These are phyloP conservation scores for Taphrina deformans DNA, from an alignment of 1,139 yeast species.

Conservation along the genomic window DNA sequence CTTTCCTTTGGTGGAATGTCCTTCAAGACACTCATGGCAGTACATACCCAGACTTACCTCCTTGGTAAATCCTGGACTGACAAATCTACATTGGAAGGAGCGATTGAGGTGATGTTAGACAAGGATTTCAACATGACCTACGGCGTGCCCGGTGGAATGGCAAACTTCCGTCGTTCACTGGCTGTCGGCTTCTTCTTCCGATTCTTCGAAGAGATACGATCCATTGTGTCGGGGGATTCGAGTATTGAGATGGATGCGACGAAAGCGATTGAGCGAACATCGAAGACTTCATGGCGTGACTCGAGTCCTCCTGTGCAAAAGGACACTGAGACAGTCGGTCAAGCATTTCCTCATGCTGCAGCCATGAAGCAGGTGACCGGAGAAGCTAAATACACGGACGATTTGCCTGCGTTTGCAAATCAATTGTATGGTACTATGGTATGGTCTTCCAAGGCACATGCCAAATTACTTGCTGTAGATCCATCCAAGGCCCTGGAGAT, in stretches of 20 bases:
- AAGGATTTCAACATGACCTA: conserved; percentile 48
- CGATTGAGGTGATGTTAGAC: conserved; percentile 43
- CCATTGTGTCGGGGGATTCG: conserved; percentile 28
- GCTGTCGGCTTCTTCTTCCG: conserved; percentile 51
- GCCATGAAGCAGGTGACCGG: conserved; percentile 52
- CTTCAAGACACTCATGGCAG: conserved; percentile 49
- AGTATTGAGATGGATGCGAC: conserved; percentile 44
- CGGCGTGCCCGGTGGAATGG: conserved; percentile 55
- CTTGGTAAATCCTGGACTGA: conserved; percentile 42
- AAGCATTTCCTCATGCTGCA: conserved; percentile 49
- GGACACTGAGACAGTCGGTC: conserved; percentile 45
- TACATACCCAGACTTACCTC: conserved; percentile 44
- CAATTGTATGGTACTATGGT: conserved; percentile 51
- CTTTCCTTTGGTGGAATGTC: conserved; percentile 54
- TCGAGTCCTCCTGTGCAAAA: conserved; percentile 43
- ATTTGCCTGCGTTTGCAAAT: conserved; percentile 48
- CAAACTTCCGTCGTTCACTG: conserved; percentile 49
- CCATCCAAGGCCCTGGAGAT: conserved; percentile 47
- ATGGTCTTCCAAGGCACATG: conserved; percentile 50
- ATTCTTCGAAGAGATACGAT: conserved; percentile 46
- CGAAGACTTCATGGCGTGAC: conserved; percentile 49
- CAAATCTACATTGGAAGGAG: conserved; percentile 43
- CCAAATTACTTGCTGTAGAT: conserved; percentile 49
- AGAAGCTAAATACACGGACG: conserved; percentile 52
- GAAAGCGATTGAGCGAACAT: conserved; percentile 46